Evolutionary conservation across 1,139 yeast genomes (phyloP), one percentile per base, ranked within the genome.

Genomic region (Keqinozyma sinolaborantium): DNA sequence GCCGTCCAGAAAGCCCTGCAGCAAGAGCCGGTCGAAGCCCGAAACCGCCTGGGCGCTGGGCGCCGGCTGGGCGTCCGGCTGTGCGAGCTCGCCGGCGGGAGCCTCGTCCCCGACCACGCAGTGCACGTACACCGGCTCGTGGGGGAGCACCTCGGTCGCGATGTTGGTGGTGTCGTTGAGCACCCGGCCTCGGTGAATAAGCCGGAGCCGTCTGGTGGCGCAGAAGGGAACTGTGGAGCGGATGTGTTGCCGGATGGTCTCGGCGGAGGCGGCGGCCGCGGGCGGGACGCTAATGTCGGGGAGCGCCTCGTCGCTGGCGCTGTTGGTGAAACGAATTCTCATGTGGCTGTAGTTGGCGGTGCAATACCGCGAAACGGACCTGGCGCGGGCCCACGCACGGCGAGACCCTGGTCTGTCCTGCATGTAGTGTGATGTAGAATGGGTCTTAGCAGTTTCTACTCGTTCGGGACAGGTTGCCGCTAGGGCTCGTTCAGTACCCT

Each of bases 11-110:
- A 88, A 86, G 6, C 97, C 97, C 31, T 90, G 92, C 27, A 77
- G 77, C 19, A 90, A 67, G 35, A 88, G 65, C 30, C 96, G 61
- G 56, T 88, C 96, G 55, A 88, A 86, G 3, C 97, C 97, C 9
- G 83, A 74, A 5, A 84, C 84, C 2, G 92, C 88, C 3, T 60
- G 53, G 0, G 83, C 73, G 1, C 81, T 70, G 4, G 36, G 26
- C 15, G 65, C 65, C 18, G 70, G 73, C 43, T 69, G 73, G 31
- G 68, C 70, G 47, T 83, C 94, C 45, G 86, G 95, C 32, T 76
- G 65, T 1, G 64, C 69, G 25, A 87, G 57, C 49, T 84, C 87
- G n/a, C 64, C 71, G 0, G 61, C 52, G 0, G 76, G 66, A 33
- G 87, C 52, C 16, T 64, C 71, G 31, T 84, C 95, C 3, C 96